These are phyloP conservation scores for Melocanna baccifera DNA, from an alignment of 176 grass and related monocot species.

Conservation along the genomic window DNA sequence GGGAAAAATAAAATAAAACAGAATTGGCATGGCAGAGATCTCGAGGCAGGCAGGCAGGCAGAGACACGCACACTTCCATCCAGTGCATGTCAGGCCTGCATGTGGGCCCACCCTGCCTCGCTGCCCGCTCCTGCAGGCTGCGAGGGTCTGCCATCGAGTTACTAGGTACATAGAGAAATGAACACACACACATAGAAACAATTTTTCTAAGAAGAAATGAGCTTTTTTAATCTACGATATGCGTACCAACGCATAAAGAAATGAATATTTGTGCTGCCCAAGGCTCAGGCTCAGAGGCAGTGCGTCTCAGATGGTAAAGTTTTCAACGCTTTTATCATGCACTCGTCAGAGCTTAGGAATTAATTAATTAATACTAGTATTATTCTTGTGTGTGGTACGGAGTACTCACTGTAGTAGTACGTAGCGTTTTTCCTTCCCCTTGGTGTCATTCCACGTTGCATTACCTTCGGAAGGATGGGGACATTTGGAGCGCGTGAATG, in stretches of 20 bases:
- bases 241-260: not conserved
- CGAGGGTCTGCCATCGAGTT: not conserved
- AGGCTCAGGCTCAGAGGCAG: not conserved
- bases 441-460: no score
- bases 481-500: no score
- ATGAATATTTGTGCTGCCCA: not conserved
- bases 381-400: no score
- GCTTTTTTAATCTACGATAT: not conserved
- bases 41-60: not conserved
- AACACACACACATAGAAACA: no score
- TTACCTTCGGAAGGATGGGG: no score
- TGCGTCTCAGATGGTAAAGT: not conserved
- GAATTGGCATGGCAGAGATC: conserved; percentile 12
- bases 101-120: not conserved
- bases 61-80: conserved; percentile 23
- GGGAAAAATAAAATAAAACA: not conserved
- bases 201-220: no score
- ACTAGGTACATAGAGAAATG: not conserved
- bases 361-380: no score
- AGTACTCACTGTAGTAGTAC: no score
- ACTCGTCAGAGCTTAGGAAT: not conserved
- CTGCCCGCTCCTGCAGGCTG: not conserved
- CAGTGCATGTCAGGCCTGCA: conserved; percentile 5
- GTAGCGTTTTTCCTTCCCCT: no score
- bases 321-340: conserved; percentile 27